Evolutionary conservation across 345 rosid genomes (phyloP).

Genomic region (Adansonia digitata): DNA sequence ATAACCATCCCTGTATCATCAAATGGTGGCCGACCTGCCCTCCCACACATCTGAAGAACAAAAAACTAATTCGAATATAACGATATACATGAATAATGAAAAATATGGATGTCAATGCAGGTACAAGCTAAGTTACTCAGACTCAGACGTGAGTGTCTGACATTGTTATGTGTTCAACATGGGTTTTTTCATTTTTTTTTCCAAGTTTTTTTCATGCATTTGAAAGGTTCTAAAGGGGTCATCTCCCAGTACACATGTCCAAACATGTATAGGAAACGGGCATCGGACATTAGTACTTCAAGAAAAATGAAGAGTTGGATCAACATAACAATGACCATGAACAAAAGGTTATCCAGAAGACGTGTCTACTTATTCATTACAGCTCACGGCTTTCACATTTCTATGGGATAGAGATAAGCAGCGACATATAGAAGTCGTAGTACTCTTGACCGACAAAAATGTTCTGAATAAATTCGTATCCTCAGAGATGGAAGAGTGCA

Average conservation of each 20-base stretch:
- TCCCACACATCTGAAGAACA: constrained; percentile 78
- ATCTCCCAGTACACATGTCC: no score
- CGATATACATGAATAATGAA: not conserved
- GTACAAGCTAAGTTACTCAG: not conserved
- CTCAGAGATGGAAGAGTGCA: not conserved
- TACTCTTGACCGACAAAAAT: not conserved
- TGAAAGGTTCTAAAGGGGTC: no score
- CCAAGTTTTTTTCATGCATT: no score
- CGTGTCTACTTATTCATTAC: not conserved
- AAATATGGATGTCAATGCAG: constrained; percentile 13
- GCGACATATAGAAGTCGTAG: not conserved
- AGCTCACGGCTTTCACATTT: not conserved
- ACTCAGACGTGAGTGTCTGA: no score
- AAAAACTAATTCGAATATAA: not conserved
- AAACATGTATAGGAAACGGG: no score
- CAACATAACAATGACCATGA: not conserved
- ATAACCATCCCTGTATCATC: constrained; percentile 87
- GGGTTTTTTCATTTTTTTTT: no score
- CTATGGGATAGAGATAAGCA: not conserved
- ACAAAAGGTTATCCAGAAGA: not conserved
- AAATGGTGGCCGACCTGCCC: constrained; percentile 99
- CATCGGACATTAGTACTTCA: no score
- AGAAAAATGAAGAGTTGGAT: no score
- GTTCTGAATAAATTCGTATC: not conserved
- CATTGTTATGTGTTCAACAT: no score